A percentile compares a stretch with the other conserved stretches of the same genome.
phyloP scores from a whole-genome alignment of 768 basidiomycete genomes.

The Lentinula raphanica region DNA sequence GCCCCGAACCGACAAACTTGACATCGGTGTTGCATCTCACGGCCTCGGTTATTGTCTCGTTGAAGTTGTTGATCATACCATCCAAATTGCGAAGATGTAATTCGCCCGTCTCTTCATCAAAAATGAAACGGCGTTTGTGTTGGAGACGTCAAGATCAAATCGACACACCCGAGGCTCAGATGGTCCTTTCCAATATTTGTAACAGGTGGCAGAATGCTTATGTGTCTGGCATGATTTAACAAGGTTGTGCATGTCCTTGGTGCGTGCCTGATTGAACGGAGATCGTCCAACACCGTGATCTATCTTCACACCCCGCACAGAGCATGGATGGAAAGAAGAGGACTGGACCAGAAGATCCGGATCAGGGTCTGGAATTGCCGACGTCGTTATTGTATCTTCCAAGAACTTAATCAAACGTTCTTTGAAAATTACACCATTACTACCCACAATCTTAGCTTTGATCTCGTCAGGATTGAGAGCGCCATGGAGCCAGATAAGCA shows the following conservation, averaged over 20 bases:
- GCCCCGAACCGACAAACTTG: conserved; percentile 19
- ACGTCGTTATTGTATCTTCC: too few relatives aligned
- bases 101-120: conserved; percentile 18
- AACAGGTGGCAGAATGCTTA: conserved; percentile 21
- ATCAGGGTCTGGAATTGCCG: too few relatives aligned
- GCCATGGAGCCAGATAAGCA: background rate
- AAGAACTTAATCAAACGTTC: too few relatives aligned
- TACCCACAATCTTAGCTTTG: too few relatives aligned
- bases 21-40: conserved; percentile 16
- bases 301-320: too few relatives aligned
- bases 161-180: conserved; percentile 15
- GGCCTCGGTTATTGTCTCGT: conserved; percentile 17
- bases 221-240: conserved; percentile 14
- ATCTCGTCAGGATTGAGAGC: background rate
- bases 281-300: too few relatives aligned
- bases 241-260: background rate
- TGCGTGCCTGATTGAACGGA: too few relatives aligned
- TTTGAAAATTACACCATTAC: too few relatives aligned
- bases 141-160: conserved; percentile 17
- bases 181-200: conserved; percentile 19
- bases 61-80: conserved; percentile 26
- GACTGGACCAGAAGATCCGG: too few relatives aligned
- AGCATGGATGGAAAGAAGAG: too few relatives aligned
- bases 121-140: background rate
- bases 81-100: conserved; percentile 20